Conservation (phyloP, 441 rosid genomes). For the Mallotus repandus region DNA sequence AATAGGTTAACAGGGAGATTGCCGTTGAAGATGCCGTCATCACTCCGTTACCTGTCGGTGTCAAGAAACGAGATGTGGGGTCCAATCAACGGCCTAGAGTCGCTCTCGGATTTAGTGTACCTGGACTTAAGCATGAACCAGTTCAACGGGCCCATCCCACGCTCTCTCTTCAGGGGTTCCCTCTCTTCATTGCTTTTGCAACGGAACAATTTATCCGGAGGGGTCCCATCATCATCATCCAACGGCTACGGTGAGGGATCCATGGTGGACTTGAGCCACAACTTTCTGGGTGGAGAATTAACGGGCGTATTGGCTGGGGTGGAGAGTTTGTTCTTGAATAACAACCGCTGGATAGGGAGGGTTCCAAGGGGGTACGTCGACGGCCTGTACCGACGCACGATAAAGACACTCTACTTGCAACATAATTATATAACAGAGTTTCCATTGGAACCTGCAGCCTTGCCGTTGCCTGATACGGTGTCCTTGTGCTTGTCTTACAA, state of each 20-base stretch:
- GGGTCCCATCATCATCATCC: conserved; percentile 24
- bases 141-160: conserved; percentile 66
- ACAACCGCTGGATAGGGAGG: conserved; percentile 56
- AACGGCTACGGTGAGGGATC: conserved; percentile 46
- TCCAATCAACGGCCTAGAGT: conserved; percentile 44
- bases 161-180: conserved; percentile 44
- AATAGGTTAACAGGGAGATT: conserved; percentile 51
- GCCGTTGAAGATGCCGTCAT: conserved; percentile 47
- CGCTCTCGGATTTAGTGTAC: conserved; percentile 49
- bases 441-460: conserved; percentile 35
- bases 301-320: conserved; percentile 50
- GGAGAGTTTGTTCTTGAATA: conserved; percentile 65
- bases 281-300: conserved; percentile 52
- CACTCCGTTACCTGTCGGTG: conserved; percentile 67
- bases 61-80: conserved; percentile 61
- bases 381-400: conserved; percentile 44
- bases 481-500: conserved; percentile 74
- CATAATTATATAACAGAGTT: conserved; percentile 65
- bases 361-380: conserved; percentile 61
- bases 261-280: conserved; percentile 72
- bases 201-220: conserved; percentile 77
- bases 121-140: conserved; percentile 82
- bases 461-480: conserved; percentile 47
- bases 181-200: conserved; percentile 60
- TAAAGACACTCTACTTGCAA: conserved; percentile 64